These are phyloP conservation scores for Vigna trinervia DNA, from an alignment of 306 rosid genomes.

Conservation along the genomic window DNA sequence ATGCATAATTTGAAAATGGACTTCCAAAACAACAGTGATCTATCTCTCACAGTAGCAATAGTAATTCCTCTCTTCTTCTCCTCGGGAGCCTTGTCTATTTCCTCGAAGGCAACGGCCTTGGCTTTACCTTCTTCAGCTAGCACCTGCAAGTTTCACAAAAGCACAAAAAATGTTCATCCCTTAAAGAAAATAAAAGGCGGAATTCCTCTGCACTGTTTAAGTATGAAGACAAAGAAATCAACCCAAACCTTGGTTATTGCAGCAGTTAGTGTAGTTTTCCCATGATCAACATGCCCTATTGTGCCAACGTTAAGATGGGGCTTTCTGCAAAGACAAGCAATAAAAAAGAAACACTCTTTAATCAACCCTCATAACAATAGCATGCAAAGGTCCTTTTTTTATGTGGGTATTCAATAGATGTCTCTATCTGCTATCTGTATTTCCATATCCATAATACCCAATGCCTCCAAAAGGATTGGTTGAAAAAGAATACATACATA, in stretches of 20 bases:
- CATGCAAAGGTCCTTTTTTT: neutral
- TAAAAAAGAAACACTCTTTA: constrained; percentile 22
- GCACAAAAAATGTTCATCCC: neutral
- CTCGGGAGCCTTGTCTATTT: constrained; percentile 97
- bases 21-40: neutral
- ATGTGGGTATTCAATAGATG: neutral
- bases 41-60: constrained; percentile 73
- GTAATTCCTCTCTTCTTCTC: constrained; percentile 99
- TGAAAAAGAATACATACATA: neutral
- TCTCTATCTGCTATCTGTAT: neutral
- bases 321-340: constrained; percentile 58
- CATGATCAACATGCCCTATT: constrained; percentile 96
- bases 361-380: neutral
- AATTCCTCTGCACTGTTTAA: constrained; percentile 9
- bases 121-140: constrained; percentile 97
- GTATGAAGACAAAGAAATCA: constrained; percentile 17
- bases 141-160: constrained; percentile 56
- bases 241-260: constrained; percentile 89
- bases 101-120: constrained; percentile 93
- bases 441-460: neutral
- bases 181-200: neutral
- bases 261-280: constrained; percentile 95
- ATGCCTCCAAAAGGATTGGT: neutral
- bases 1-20: constrained; percentile 31
- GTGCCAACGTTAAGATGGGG: constrained; percentile 97